A percentile compares a stretch with the other conserved stretches of the same genome.
Evolutionary conservation across 192 early-diverging fungal genomes (phyloP).

Genomic region (Dissophora globulifera): DNA sequence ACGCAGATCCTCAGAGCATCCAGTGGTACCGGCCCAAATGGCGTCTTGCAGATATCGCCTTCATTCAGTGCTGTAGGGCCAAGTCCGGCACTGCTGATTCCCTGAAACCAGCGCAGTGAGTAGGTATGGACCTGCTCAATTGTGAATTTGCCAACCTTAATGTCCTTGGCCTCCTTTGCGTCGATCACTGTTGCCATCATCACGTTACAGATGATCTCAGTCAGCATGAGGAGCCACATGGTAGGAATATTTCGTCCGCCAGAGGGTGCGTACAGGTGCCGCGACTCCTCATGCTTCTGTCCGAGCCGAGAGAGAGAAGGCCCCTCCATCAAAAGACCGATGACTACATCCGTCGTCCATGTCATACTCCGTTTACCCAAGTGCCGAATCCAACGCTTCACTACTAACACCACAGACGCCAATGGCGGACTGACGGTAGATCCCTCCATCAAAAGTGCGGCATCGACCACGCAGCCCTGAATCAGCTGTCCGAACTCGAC

Average conservation of each 20-base stretch:
- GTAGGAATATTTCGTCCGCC: slow-evolving; percentile 22
- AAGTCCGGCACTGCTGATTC: slow-evolving; percentile 8
- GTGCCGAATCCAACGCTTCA: slow-evolving; percentile 47
- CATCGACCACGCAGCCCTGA: slow-evolving; percentile 27
- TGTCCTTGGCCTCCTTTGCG: slow-evolving; percentile 27
- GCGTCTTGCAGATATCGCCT: slow-evolving; percentile 33
- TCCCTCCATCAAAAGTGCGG: slow-evolving; percentile 30
- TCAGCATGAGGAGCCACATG: slow-evolving; percentile 38
- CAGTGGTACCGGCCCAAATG: slow-evolving; percentile 31
- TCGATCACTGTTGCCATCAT: slow-evolving; percentile 48
- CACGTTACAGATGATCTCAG: slow-evolving; percentile 41
- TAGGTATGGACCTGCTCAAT: slow-evolving; percentile 37
- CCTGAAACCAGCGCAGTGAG: slow-evolving; percentile 37
- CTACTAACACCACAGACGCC: slow-evolving; percentile 30
- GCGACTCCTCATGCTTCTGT: slow-evolving; percentile 43
- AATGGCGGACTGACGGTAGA: slow-evolving; percentile 11
- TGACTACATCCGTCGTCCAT: slow-evolving; percentile 40
- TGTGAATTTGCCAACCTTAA: slow-evolving; percentile 40
- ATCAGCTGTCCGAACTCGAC: slow-evolving; percentile 46
- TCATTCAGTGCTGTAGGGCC: not conserved
- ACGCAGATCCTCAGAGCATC: slow-evolving; percentile 28
- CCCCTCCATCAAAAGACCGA: slow-evolving; percentile 32
- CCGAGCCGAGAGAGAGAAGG: slow-evolving; percentile 7
- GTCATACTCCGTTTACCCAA: slow-evolving; percentile 32
- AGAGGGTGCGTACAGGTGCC: slow-evolving; percentile 3